Base-by-base conservation (phyloP, 441 rosid genomes). In the Omphalea diandra region DNA sequence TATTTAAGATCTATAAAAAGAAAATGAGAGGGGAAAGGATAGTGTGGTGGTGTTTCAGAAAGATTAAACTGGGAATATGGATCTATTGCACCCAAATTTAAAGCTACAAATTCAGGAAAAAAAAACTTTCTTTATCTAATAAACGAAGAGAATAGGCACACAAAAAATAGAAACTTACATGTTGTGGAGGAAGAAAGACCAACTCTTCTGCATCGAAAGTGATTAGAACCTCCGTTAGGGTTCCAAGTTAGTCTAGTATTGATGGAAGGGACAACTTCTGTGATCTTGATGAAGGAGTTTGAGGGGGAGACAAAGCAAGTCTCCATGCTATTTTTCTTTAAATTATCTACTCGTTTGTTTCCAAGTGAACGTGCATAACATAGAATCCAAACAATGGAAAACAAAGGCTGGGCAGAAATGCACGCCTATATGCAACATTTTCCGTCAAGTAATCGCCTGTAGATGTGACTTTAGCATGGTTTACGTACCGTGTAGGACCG, bases 281-380 rank as follows among this genome's bases (percentile, higher is more conserved):
- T 50, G 57, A 77, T 32, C 40, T 82, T 83, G 71, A 83, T 55
- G 79, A 87, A 79, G 59, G 98, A 79, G 72, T 83, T 86, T 50
- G 93, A 82, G 46, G n/a, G n/a, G n/a, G 88, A 77, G 67, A 94
- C 82, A 63, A 87, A 84, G 79, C 95, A 84, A 83, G 95, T 89
- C 67, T 90, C 95, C 98, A 94, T 91, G n/a, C n/a, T n/a, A 70
- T 17, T 65, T 22, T 6, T 12, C 17, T 53, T 64, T 61, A 62
- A n/a, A n/a, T n/a, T n/a, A n/a, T n/a, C n/a, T n/a, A n/a, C n/a
- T n/a, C n/a, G n/a, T n/a, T n/a, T n/a, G 54, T 0, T 32, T 58
- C 52, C 62, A 75, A 53, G 5, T 61, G n/a, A n/a, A n/a, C 7
- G 8, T 26, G 35, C 49, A 29, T 32, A 44, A n/a, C 12, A 46